Conservation (phyloP, 345 rosid species). For the Populus euphratica region DNA sequence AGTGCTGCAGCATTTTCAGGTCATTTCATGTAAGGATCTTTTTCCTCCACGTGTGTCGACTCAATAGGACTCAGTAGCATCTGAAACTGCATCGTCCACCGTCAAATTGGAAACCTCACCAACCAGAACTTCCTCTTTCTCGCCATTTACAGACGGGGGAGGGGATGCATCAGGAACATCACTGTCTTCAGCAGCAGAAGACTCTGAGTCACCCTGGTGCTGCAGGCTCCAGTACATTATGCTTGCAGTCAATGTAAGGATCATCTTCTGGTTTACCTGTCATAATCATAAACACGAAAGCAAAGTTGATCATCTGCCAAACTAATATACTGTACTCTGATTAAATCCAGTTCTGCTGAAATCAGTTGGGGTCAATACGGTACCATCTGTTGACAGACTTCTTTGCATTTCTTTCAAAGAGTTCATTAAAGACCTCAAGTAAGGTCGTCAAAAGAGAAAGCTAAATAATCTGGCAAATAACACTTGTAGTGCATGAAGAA, state of each 20-base stretch:
- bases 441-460: not conserved
- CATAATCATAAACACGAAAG: not conserved
- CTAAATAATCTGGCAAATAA: not conserved
- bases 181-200: conserved; percentile 28
- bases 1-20: not conserved
- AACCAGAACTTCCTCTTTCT: conserved; percentile 22
- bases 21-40: conserved; percentile 15
- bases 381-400: not conserved
- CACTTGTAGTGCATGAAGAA: not conserved
- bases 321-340: not conserved
- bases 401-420: not conserved
- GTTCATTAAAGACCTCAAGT: not conserved
- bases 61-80: not conserved
- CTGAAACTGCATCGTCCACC: conserved; percentile 21
- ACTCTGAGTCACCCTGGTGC: conserved; percentile 42
- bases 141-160: conserved; percentile 14
- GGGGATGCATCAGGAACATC: conserved; percentile 22
- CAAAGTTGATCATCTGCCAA: not conserved
- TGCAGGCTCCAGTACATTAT: conserved; percentile 97
- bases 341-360: not conserved
- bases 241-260: conserved; percentile 79
- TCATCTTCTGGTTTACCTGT: conserved; percentile 98
- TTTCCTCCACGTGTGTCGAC: conserved; percentile 7
- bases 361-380: not conserved
- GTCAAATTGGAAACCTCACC: conserved; percentile 35